These are phyloP conservation scores for Rhodotorula sp. DNA, from an alignment of 1,284 basidiomycete genomes.

Conservation along the genomic window DNA sequence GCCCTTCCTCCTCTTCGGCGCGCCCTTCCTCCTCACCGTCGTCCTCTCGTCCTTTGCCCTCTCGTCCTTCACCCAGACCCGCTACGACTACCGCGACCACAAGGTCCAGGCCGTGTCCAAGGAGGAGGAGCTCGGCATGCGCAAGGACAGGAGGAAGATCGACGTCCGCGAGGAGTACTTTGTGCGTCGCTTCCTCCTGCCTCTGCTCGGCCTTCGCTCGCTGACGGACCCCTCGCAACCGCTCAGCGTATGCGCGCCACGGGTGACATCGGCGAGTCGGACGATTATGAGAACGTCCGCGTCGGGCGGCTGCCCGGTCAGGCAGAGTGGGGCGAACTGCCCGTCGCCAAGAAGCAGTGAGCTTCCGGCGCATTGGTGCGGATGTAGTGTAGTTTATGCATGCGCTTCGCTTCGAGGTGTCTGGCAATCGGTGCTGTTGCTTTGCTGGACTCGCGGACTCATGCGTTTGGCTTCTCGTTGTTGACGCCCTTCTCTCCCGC, in stretches of 20 bases:
- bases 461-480: too few species aligned
- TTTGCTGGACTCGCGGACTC: too few species aligned
- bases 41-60: constrained; percentile 86
- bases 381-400: not conserved
- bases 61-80: constrained; percentile 79
- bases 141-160: constrained; percentile 77
- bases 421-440: too few species aligned
- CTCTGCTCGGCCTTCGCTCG: too few species aligned
- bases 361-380: too few species aligned
- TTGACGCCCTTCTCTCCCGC: too few species aligned
- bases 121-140: constrained; percentile 80
- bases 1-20: constrained; percentile 67
- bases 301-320: constrained; percentile 46
- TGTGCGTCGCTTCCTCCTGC: constrained; percentile 59
- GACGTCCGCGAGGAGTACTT: constrained; percentile 96
- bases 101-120: constrained; percentile 73
- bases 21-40: constrained; percentile 83
- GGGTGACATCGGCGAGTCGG: constrained; percentile 33
- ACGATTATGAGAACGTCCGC: constrained; percentile 47
- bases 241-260: constrained; percentile 40
- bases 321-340: constrained; percentile 46
- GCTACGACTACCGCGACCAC: constrained; percentile 84
- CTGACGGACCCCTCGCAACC: too few species aligned
- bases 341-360: constrained; percentile 31
- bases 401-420: too few species aligned